Evolutionary conservation across 495 filamentous ascomycete species (phyloP).

Genomic region (Xylaria longipes): DNA sequence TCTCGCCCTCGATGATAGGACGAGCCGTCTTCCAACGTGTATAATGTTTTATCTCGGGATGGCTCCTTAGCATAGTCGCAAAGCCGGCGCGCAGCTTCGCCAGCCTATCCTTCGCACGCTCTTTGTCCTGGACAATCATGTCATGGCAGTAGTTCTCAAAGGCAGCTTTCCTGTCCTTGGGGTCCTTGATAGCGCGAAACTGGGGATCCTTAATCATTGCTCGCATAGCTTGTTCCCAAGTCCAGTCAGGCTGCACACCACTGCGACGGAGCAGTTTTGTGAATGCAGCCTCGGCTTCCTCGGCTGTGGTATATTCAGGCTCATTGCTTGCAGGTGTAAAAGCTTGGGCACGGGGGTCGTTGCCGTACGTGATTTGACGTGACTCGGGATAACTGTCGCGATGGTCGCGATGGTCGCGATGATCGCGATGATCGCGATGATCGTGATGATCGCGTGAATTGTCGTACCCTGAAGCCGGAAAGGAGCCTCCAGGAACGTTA

Average conservation of each 20-base stretch:
- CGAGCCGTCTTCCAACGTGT: slow-evolving; percentile 97
- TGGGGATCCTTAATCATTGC: slow-evolving; percentile 91
- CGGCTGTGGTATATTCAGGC: slow-evolving; percentile 81
- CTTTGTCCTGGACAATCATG: slow-evolving; percentile 90
- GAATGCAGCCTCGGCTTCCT: slow-evolving; percentile 95
- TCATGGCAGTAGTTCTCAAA: slow-evolving; percentile 97
- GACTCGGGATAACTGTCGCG: slow-evolving; percentile 67
- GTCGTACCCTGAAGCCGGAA: slow-evolving; percentile 47
- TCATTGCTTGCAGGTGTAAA: slow-evolving; percentile 71
- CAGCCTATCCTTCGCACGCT: slow-evolving; percentile 91
- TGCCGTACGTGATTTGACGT: slow-evolving; percentile 72
- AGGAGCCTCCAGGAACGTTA: slow-evolving; percentile 65
- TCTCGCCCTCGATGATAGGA: slow-evolving; percentile 93
- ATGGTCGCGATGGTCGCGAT: slow-evolving; percentile 42
- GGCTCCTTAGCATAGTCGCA: slow-evolving; percentile 92
- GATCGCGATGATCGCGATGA: slow-evolving; percentile 37
- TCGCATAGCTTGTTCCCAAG: slow-evolving; percentile 89
- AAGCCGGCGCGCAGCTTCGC: slow-evolving; percentile 94
- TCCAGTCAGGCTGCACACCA: slow-evolving; percentile 87
- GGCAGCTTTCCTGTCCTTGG: slow-evolving; percentile 86
- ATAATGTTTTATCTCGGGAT: slow-evolving; percentile 97
- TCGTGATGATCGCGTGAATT: slow-evolving; percentile 30
- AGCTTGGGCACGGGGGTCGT: slow-evolving; percentile 66
- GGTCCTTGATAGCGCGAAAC: slow-evolving; percentile 92
- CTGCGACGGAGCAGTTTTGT: slow-evolving; percentile 86